Evolutionary conservation across 306 rosid species (phyloP).

Genomic region (Castanospermum australe): DNA sequence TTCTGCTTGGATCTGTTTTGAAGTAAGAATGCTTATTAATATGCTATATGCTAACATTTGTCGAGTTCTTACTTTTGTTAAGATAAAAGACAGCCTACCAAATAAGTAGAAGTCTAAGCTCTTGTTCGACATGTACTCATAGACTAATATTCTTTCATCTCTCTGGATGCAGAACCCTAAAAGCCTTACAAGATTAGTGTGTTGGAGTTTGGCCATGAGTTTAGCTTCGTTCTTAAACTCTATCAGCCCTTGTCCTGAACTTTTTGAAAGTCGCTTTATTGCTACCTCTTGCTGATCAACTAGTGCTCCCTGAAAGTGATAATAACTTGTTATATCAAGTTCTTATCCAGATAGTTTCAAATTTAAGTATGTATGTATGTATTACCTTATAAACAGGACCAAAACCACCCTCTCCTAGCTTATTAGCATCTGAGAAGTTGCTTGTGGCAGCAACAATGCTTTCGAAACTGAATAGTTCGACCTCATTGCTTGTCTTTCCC

Average conservation of each 20-base stretch:
- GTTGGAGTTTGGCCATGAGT: slow-evolving; percentile 46
- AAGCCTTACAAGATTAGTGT: slow-evolving; percentile 46
- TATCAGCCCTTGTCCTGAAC: slow-evolving; percentile 39
- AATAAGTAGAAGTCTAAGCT: slow-evolving; percentile 42
- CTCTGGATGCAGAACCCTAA: slow-evolving; percentile 39
- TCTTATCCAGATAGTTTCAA: neutral
- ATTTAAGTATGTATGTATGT: neutral
- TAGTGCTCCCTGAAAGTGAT: slow-evolving; percentile 34
- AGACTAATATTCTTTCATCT: slow-evolving; percentile 36
- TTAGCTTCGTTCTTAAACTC: slow-evolving; percentile 45
- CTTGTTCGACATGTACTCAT: slow-evolving; percentile 25
- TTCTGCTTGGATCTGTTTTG: slow-evolving; percentile 16
- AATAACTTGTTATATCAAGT: neutral
- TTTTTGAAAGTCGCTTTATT: slow-evolving; percentile 41
- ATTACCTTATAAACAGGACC: slow-evolving; percentile 39
- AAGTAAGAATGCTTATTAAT: neutral
- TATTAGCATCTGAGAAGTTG: slow-evolving; percentile 12
- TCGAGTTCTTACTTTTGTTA: neutral
- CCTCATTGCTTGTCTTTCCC: neutral
- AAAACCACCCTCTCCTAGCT: slow-evolving; percentile 37
- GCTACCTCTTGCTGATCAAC: slow-evolving; percentile 41
- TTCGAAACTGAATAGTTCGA: slow-evolving; percentile 24
- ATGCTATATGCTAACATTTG: neutral
- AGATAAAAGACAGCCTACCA: slow-evolving; percentile 10
- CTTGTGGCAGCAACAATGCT: slow-evolving; percentile 23